These are phyloP conservation scores for Fusarium equiseti DNA, from an alignment of 2,329 filamentous ascomycete species.

Conservation along the genomic window DNA sequence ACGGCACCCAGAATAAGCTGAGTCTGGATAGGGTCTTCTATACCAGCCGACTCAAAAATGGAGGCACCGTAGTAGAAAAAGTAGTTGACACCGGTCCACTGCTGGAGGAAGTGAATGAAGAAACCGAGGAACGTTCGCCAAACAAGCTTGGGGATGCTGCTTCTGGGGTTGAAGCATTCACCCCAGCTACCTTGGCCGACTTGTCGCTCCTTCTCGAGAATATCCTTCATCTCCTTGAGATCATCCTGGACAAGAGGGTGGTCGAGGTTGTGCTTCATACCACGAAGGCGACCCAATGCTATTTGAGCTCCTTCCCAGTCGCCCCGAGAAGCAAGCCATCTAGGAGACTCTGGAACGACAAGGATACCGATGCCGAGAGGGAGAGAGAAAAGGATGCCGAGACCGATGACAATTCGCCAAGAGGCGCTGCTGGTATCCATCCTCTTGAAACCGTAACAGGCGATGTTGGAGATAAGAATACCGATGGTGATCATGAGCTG, in stretches of 20 bases:
- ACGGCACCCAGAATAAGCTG: slow-evolving; percentile 77
- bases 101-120: slow-evolving; percentile 73
- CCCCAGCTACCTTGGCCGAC: slow-evolving; percentile 64
- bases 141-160: slow-evolving; percentile 65
- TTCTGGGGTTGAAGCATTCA: slow-evolving; percentile 71
- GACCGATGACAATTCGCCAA: slow-evolving; percentile 73
- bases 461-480: slow-evolving; percentile 68
- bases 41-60: slow-evolving; percentile 75
- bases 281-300: slow-evolving; percentile 66
- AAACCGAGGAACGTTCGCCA: slow-evolving; percentile 76
- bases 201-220: slow-evolving; percentile 59
- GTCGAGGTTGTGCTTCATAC: slow-evolving; percentile 60
- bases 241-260: slow-evolving; percentile 63
- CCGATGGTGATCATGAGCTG: slow-evolving; percentile 81
- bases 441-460: slow-evolving; percentile 64
- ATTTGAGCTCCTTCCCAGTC: slow-evolving; percentile 62
- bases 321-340: slow-evolving; percentile 64
- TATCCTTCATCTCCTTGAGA: slow-evolving; percentile 63
- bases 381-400: slow-evolving; percentile 66
- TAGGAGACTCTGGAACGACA: slow-evolving; percentile 67
- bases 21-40: slow-evolving; percentile 73
- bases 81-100: slow-evolving; percentile 73
- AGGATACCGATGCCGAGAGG: slow-evolving; percentile 66
- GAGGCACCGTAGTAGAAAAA: slow-evolving; percentile 76
- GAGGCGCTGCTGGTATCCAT: slow-evolving; percentile 59